These are phyloP conservation scores for Termitomyces sp. DNA, from an alignment of 768 basidiomycete genomes.

Conservation along the genomic window DNA sequence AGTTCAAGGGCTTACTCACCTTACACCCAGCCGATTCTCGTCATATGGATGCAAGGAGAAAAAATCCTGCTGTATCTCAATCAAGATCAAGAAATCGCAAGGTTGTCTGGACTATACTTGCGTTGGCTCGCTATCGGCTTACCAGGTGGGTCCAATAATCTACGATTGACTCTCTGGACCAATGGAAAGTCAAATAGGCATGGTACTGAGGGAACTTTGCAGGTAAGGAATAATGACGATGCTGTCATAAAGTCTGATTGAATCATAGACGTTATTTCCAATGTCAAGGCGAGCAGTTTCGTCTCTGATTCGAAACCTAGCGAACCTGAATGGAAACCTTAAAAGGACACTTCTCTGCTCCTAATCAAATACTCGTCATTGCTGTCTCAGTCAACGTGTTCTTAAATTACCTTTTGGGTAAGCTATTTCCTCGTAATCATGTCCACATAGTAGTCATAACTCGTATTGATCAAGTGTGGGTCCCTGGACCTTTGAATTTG, in stretches of 20 bases:
- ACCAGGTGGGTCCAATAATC: too few species aligned
- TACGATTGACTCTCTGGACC: too few species aligned
- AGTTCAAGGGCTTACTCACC: not conserved
- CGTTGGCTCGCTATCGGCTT: too few species aligned
- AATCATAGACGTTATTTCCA: constrained; percentile 59
- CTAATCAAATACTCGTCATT: constrained; percentile 74
- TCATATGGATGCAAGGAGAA: not conserved
- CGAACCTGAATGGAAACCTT: not conserved
- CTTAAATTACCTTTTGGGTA: constrained; percentile 79
- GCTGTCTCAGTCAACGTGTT: constrained; percentile 81
- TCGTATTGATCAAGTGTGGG: constrained; percentile 53
- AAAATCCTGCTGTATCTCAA: not conserved
- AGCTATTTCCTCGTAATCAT: not conserved
- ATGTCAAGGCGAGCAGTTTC: constrained; percentile 52
- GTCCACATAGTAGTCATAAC: not conserved
- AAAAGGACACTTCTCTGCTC: constrained; percentile 70
- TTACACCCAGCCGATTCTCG: not conserved
- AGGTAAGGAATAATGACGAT: too few species aligned
- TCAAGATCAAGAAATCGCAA: constrained; percentile 6
- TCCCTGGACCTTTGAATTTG: constrained; percentile 31
- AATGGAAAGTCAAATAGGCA: too few species aligned
- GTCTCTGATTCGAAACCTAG: too few species aligned
- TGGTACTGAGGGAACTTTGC: too few species aligned
- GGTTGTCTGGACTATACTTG: too few species aligned
- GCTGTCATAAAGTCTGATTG: too few species aligned